phyloP scores from a whole-genome alignment of 345 rosid species.

The Hibiscus tridactylites region DNA sequence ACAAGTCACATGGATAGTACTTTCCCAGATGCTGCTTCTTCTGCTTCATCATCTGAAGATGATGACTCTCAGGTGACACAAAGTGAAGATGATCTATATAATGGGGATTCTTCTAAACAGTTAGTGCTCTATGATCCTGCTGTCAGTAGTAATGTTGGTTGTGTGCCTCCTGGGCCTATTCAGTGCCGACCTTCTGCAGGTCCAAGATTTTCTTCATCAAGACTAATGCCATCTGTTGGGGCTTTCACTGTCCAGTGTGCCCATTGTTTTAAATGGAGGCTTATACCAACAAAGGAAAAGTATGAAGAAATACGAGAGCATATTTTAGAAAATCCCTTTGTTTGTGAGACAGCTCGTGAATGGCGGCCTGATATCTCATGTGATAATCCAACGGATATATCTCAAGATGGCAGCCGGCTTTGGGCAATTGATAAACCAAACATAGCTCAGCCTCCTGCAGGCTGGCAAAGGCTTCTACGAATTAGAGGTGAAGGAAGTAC shows the following conservation, averaged over 20 bases:
- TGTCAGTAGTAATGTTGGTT: constrained; percentile 25
- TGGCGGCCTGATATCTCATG: constrained; percentile 80
- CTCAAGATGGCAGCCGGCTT: constrained; percentile 80
- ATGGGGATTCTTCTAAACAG: constrained; percentile 40
- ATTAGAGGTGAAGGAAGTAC: constrained; percentile 84
- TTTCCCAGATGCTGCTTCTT: constrained; percentile 17
- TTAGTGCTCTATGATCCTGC: constrained; percentile 55
- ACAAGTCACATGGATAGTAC: constrained; percentile 16
- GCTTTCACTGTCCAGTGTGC: constrained; percentile 92
- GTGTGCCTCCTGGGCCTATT: constrained; percentile 18
- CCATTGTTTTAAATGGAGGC: constrained; percentile 84
- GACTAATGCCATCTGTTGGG: constrained; percentile 60
- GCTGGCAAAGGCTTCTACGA: constrained; percentile 75
- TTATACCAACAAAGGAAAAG: constrained; percentile 74
- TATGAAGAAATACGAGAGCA: constrained; percentile 91
- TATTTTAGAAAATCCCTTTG: constrained; percentile 62
- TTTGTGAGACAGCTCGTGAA: constrained; percentile 54
- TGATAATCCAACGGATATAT: constrained; percentile 69
- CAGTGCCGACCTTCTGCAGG: constrained; percentile 15
- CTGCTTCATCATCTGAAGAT: constrained; percentile 26
- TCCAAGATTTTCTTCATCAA: constrained; percentile 25
- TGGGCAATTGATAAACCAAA: constrained; percentile 97
- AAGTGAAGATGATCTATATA: constrained; percentile 18
- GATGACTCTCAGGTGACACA: constrained; percentile 25
- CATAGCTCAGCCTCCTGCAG: constrained; percentile 80